Percentiles rank a stretch among this genome's conserved stretches.
Evolutionary conservation across 2,329 filamentous ascomycete genomes (phyloP).

Genomic region (Aspergillus neoniger): DNA sequence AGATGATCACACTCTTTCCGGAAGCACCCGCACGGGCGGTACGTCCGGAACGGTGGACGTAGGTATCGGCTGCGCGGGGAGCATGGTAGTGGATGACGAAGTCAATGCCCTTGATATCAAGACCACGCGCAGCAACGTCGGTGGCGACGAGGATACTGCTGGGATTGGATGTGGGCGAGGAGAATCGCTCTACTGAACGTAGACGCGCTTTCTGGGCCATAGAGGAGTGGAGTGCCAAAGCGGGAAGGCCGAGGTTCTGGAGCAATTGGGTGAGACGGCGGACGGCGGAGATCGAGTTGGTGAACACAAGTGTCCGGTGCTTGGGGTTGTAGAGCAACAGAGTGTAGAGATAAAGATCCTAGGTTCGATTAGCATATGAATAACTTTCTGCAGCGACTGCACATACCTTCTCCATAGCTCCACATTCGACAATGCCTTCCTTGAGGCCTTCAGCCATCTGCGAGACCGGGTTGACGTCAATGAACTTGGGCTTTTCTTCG

Average conservation of each 20-base stretch:
- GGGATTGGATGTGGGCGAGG: constrained; percentile 56
- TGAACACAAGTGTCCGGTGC: constrained; percentile 83
- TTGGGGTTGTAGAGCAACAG: constrained; percentile 80
- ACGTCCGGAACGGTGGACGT: constrained; percentile 92
- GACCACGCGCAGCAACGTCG: constrained; percentile 87
- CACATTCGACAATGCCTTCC: constrained; percentile 90
- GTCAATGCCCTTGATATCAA: constrained; percentile 89
- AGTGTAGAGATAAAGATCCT: constrained; percentile 91
- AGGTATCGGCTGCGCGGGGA: constrained; percentile 85
- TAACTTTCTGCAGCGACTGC: background rate
- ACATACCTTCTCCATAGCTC: constrained; percentile 82
- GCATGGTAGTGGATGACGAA: constrained; percentile 95
- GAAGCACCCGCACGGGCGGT: constrained; percentile 80
- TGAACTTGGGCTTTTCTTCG: constrained; percentile 79
- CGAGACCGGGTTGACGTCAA: constrained; percentile 85
- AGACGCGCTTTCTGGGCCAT: constrained; percentile 96
- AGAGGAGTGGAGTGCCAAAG: constrained; percentile 80
- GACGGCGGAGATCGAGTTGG: constrained; percentile 92
- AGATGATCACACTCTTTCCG: constrained; percentile 84
- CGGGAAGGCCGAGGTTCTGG: constrained; percentile 75
- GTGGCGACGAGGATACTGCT: constrained; percentile 81
- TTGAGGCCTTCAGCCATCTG: constrained; percentile 86
- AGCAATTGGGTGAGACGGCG: constrained; percentile 82
- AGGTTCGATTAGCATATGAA: constrained; percentile 5
- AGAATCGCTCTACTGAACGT: constrained; percentile 89